Percentiles rank a stretch among this genome's conserved stretches.
phyloP scores from a whole-genome alignment of 2,329 filamentous ascomycete genomes.

The Fonsecaea erecta region DNA sequence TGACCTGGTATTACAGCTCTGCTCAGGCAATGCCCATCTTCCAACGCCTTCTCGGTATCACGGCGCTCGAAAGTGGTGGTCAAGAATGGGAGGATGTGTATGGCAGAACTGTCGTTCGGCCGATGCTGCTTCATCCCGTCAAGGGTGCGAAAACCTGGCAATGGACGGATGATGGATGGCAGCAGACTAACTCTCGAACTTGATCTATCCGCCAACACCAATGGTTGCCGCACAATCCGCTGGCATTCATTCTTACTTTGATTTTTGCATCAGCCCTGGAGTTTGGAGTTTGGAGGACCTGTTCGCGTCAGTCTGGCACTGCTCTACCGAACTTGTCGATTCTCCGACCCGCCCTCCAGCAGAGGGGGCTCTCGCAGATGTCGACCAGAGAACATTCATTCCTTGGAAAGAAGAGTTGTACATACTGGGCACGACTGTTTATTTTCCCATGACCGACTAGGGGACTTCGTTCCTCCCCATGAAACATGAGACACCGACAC shows the following conservation, averaged over 20 bases:
- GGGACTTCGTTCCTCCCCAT: slow-evolving; percentile 12
- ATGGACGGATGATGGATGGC: slow-evolving; percentile 37
- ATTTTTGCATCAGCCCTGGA: slow-evolving; percentile 28
- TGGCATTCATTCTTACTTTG: slow-evolving; percentile 1
- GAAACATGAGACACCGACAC: slow-evolving; percentile 28
- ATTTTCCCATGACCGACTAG: slow-evolving; percentile 22
- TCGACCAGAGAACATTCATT: slow-evolving; percentile 12
- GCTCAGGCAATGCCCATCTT: slow-evolving; percentile 42
- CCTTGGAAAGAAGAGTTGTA: slow-evolving; percentile 22
- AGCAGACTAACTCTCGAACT: slow-evolving; percentile 35
- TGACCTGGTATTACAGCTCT: slow-evolving; percentile 44
- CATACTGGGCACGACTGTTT: slow-evolving; percentile 25
- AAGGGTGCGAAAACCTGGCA: slow-evolving; percentile 45
- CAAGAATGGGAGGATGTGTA: slow-evolving; percentile 41
- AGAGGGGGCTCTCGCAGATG: slow-evolving; percentile 7
- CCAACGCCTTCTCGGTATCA: slow-evolving; percentile 41
- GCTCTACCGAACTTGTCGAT: slow-evolving; percentile 17
- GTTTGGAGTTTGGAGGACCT: slow-evolving; percentile 28
- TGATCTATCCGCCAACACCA: slow-evolving; percentile 19
- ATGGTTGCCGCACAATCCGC: slow-evolving; percentile 4
- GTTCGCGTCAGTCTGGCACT: slow-evolving; percentile 26
- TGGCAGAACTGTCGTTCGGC: slow-evolving; percentile 39
- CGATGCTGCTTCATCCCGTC: slow-evolving; percentile 43
- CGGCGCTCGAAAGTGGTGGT: slow-evolving; percentile 37
- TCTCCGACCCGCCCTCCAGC: slow-evolving; percentile 6